Percentiles rank a stretch among this genome's conserved stretches.
Conservation (phyloP, 495 filamentous ascomycete genomes). For the Clohesyomyces aquaticus region DNA sequence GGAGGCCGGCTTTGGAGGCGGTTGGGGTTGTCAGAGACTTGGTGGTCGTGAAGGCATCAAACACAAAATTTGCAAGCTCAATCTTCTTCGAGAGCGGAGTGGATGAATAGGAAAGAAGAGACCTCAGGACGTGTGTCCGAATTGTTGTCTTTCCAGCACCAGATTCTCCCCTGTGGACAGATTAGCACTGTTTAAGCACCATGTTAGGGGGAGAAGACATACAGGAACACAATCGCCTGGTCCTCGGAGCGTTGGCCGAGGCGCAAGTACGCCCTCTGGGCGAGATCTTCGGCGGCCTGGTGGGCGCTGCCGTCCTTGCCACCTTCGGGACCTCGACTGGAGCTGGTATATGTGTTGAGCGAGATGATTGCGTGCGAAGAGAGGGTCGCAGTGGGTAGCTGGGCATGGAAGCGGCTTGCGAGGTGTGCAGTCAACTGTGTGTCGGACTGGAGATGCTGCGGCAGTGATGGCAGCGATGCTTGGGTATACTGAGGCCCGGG, state of each 20-base stretch:
- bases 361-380: constrained; percentile 89
- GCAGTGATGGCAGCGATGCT: constrained; percentile 83
- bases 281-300: constrained; percentile 86
- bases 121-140: constrained; percentile 81
- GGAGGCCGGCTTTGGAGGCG: constrained; percentile 92
- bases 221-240: constrained; percentile 91
- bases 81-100: constrained; percentile 92
- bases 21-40: constrained; percentile 94
- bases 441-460: constrained; percentile 91
- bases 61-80: constrained; percentile 89
- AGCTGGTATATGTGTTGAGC: constrained; percentile 89
- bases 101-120: constrained; percentile 81
- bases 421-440: constrained; percentile 94
- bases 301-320: constrained; percentile 81
- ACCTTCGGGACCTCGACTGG: constrained; percentile 86
- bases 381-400: constrained; percentile 80
- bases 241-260: constrained; percentile 90
- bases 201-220: constrained; percentile 46
- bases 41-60: constrained; percentile 95
- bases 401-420: constrained; percentile 92
- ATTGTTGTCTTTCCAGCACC: constrained; percentile 95
- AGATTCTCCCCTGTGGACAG: constrained; percentile 74
- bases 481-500: constrained; percentile 69
- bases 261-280: constrained; percentile 77
- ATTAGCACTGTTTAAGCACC: constrained; percentile 1